Base-by-base conservation (phyloP, 2,329 filamentous ascomycete species). In the Pyrenophora seminiperda region DNA sequence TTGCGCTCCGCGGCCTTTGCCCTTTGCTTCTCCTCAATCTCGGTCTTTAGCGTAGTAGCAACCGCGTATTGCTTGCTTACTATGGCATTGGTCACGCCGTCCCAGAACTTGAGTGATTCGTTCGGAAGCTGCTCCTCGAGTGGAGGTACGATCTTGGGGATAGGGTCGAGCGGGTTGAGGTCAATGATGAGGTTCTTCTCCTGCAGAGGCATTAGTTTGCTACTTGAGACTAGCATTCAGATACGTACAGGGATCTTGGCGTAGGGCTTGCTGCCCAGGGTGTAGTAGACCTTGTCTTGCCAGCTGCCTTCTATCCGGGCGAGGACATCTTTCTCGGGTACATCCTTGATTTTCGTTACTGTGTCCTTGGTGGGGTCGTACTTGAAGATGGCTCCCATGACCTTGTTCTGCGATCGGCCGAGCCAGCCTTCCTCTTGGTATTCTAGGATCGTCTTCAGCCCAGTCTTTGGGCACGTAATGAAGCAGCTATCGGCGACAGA, bases 341-440 rank as follows among this genome's bases (percentile, higher is more conserved):
- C 91, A 54, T 97, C 92, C 75, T 88, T 91, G 64, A 97, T 87
- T 62, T 83, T 86, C 4, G 77, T 85, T 73, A 87, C 90, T 70
- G 83, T 84, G 71, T 97, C 93, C 50, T 92, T 93, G 17, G 90
- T 84, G 0, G 91, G 89, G 66, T 96, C 89, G 62, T 96, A 96
- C 41, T 83, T 87, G 81, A 96, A 99, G 47, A 97, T 82, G 46
- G 97, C 85, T 14, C 94, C 94, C 54, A 95, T 86, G 29, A 99
- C 88, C 68, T 88, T 91, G 75, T 97, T 96, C 63, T 95, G 93
- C 15, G 90, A 84, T 59, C 90, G 90, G 38, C 92, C 90, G 22
- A 97, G 81, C 92, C 94, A 99, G 41, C 92, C 91, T 64, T 97
- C 93, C 67, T 97, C 93, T 47, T 92, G 79, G 71, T 99, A 99